Base-by-base conservation (phyloP, 1,139 yeast genomes). In the Sugiyamaella novakii region DNA sequence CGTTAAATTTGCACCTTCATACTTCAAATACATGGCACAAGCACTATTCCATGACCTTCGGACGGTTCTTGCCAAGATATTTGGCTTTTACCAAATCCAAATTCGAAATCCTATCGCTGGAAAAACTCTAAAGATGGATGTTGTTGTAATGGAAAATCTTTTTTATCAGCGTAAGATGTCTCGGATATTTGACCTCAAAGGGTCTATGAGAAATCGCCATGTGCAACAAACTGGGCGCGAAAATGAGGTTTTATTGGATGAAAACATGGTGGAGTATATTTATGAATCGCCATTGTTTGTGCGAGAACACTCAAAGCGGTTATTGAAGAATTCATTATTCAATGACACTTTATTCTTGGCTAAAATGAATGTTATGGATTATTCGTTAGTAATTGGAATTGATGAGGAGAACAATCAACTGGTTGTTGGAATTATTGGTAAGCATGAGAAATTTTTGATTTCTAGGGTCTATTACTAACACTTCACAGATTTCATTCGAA, bases 311-410 rank as follows among this genome's bases (percentile, higher is more conserved):
- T 94, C 91, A 66, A 92, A 94, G 64, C 83, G 85, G 59, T 69
- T 89, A 39, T 68, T 94, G 48, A 71, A 96, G 38, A 92, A 97
- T 0, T 89, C 97, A 0, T 70, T 94, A 33, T 92, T 95, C 82
- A 94, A 94, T 63, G 99, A 94, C 61, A 92, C 98, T 0, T 73
- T 94, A 29, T 94, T 92, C 65, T 72, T 94, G 47, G 92, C 96
- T 11, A 95, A 95, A 58, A 89, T 92, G 96, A 95, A 94, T 63
- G 98, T 94, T 10, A 94, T 94, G 99, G 99, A 94, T 68, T 94
- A 94, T 63, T 91, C 98, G 0, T 73, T 94, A 57, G 96, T 94
- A 12, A 84, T 94, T 54, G 98, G 98, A 0, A 87, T 94, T 43
- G 94, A 87, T 61, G 80, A 81, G 43, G 82, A 80, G 31, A 77